Conservation (phyloP, 164 flowering plant genomes). For the Dillenia turbinata region DNA sequence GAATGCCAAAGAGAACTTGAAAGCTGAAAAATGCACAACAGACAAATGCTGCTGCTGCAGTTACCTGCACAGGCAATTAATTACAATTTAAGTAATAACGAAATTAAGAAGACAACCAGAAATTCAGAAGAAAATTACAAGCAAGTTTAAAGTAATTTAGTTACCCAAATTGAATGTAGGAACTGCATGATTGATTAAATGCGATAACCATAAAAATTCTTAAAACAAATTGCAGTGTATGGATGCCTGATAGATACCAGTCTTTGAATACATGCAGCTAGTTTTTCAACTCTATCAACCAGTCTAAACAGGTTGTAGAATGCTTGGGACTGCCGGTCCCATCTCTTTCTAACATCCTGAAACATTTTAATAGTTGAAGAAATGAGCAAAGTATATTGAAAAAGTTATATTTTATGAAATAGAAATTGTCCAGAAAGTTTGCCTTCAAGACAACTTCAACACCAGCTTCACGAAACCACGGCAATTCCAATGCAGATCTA, state of each 20-base stretch:
- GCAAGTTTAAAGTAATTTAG: conserved; percentile 11
- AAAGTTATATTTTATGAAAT: not conserved
- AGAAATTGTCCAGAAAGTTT: conserved; percentile 17
- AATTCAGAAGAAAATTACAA: conserved; percentile 4
- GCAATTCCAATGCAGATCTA: conserved; percentile 91
- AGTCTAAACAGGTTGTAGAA: conserved; percentile 92
- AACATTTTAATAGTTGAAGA: conserved; percentile 11
- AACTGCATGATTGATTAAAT: conserved; percentile 1
- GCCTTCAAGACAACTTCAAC: conserved; percentile 85
- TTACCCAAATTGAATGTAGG: conserved; percentile 64
- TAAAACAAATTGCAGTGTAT: not conserved
- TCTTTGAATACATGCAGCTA: conserved; percentile 77
- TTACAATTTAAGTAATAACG: conserved; percentile 9
- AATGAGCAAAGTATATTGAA: not conserved
- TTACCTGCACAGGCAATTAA: conserved; percentile 35
- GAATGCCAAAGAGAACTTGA: conserved; percentile 75
- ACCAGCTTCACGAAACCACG: conserved; percentile 92
- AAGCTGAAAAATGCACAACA: conserved; percentile 67
- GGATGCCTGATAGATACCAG: conserved; percentile 42
- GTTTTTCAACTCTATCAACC: conserved; percentile 91
- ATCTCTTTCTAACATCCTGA: conserved; percentile 84
- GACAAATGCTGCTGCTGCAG: conserved; percentile 58
- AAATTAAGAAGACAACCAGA: not conserved
- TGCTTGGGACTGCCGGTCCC: conserved; percentile 89
- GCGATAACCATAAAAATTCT: not conserved